phyloP scores from a whole-genome alignment of 306 rosid species.

The Acacia melanoxylon region DNA sequence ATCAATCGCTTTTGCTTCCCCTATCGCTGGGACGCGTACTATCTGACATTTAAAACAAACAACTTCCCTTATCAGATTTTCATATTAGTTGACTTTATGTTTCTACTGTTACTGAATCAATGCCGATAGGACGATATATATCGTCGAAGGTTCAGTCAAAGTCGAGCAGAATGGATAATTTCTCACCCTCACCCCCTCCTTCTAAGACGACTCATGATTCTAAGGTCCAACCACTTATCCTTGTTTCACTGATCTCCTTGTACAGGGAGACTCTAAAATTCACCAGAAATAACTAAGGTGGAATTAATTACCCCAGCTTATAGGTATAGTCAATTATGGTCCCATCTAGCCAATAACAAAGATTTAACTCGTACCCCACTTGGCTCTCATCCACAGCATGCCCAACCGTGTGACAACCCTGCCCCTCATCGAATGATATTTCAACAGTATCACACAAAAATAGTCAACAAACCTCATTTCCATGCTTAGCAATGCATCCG shows the following conservation, averaged over 20 bases:
- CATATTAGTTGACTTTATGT: neutral
- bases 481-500: constrained; percentile 94
- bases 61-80: constrained; percentile 3
- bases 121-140: neutral
- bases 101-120: neutral
- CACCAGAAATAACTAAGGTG: neutral
- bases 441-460: neutral
- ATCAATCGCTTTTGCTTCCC: constrained; percentile 72
- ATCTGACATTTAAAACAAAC: constrained; percentile 45
- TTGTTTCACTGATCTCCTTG: no score
- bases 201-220: neutral
- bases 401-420: neutral
- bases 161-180: constrained; percentile 13
- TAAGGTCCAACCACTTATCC: neutral
- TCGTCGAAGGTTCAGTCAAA: neutral
- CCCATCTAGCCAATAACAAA: constrained; percentile 10
- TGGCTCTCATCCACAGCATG: neutral
- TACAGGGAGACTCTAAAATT: no score
- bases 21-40: constrained; percentile 73
- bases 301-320: neutral
- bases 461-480: constrained; percentile 65
- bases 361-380: neutral
- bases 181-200: neutral
- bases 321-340: neutral
- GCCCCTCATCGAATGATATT: neutral